These are phyloP conservation scores for Tripterygium wilfordii DNA, from an alignment of 177 flowering plant genomes.

Conservation along the genomic window DNA sequence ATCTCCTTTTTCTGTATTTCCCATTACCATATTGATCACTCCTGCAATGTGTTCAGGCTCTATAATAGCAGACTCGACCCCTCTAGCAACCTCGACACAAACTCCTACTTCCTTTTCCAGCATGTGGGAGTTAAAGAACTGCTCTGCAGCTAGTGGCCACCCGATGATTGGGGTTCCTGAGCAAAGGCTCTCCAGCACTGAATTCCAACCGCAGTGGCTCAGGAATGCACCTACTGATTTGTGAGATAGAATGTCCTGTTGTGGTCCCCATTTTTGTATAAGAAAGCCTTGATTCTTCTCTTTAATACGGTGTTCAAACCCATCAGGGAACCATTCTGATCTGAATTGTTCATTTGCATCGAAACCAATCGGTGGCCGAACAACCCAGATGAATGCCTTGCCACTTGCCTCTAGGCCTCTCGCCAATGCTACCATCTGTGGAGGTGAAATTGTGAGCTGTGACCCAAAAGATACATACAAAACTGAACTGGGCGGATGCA, in stretches of 20 bases:
- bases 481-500: slow-evolving; percentile 20
- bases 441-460: slow-evolving; percentile 23
- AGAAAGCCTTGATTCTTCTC: slow-evolving; percentile 9
- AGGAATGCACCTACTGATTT: slow-evolving; percentile 17
- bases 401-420: slow-evolving; percentile 11
- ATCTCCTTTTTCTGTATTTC: slow-evolving; percentile 1
- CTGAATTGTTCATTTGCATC: slow-evolving; percentile 4
- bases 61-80: neutral
- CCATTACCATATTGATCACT: slow-evolving; percentile 5
- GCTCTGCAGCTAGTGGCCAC: slow-evolving; percentile 23
- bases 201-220: slow-evolving; percentile 27
- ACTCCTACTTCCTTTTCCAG: slow-evolving; percentile 21
- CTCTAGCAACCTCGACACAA: slow-evolving; percentile 17
- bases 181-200: slow-evolving; percentile 17
- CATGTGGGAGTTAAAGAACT: slow-evolving; percentile 11
- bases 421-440: slow-evolving; percentile 45
- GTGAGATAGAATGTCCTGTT: slow-evolving; percentile 16
- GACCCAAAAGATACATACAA: slow-evolving; percentile 47
- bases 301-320: slow-evolving; percentile 15
- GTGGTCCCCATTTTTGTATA: slow-evolving; percentile 20
- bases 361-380: slow-evolving; percentile 13
- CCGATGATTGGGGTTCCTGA: slow-evolving; percentile 21
- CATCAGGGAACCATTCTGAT: slow-evolving; percentile 23
- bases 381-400: slow-evolving; percentile 11
- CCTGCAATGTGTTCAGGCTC: neutral